Percentiles rank a stretch among this genome's conserved stretches.
phyloP scores from a whole-genome alignment of 257 asterid genomes.

The Przewalskia tangutica region DNA sequence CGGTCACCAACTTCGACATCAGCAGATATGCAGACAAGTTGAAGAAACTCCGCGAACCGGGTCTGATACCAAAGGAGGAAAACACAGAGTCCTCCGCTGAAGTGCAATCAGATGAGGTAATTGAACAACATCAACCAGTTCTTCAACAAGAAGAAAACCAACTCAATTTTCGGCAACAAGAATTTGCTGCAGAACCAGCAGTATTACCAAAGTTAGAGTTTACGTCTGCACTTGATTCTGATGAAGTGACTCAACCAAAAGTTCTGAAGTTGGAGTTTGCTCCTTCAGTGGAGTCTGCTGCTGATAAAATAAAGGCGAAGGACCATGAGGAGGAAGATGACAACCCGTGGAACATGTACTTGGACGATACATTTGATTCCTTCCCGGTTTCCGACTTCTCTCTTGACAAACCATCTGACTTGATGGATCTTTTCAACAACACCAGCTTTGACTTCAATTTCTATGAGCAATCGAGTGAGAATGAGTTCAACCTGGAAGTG shows the following conservation, averaged over 20 bases:
- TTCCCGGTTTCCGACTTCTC: constrained; percentile 36
- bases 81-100: constrained; percentile 5
- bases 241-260: constrained; percentile 5
- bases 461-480: constrained; percentile 21
- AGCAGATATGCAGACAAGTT: constrained; percentile 47
- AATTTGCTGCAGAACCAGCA: neutral
- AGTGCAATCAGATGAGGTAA: constrained; percentile 7
- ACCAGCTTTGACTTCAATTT: constrained; percentile 45
- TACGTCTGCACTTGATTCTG: neutral
- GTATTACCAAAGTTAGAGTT: neutral
- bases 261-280: constrained; percentile 14
- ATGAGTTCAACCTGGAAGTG: constrained; percentile 23
- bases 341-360: constrained; percentile 60
- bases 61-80: neutral
- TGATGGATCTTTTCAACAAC: constrained; percentile 36
- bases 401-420: constrained; percentile 31
- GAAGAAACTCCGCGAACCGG: constrained; percentile 14
- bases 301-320: constrained; percentile 15
- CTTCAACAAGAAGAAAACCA: constrained; percentile 17
- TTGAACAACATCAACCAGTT: neutral
- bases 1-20: constrained; percentile 80
- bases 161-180: neutral
- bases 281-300: neutral
- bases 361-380: constrained; percentile 34
- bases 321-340: constrained; percentile 35